Evolutionary conservation across 352 stramenopile genomes (phyloP), one percentile per base, ranked within the genome.

Genomic region (Nothophytophthora sp.): DNA sequence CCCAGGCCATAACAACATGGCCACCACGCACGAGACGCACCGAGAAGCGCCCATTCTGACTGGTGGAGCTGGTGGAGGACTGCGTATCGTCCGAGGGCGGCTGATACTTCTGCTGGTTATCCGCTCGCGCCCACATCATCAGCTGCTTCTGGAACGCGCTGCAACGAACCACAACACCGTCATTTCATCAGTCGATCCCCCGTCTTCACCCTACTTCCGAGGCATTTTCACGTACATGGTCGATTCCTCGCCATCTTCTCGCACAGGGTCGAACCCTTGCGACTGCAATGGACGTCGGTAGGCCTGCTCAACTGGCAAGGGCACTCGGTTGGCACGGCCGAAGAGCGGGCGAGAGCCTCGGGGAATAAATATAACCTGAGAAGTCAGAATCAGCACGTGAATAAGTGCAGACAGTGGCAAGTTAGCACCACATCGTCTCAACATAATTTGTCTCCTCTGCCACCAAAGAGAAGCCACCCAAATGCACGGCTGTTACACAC

Each of bases 321-420:
- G 48, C 33, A 65, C 58, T 29, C 60, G 60, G 60, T 76, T 76
- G 11, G 75, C 52, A 1, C 73, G 67, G 11, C 81, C 77, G 43
- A 90, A 86, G 12, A 93, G 67, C 23, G 82, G 82, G 2, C 76
- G 76, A 20, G 79, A 74, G 43, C 71, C 78, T 70, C 71, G 81
- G 23, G 82, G 82, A 60, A 91, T 78, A 80, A 93, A 93, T 63
- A 90, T 66, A 39, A 93, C 77, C 82, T 92, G 50, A 32, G 44
- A 44, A 33, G 52, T 52, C 55, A 57, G 48, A n/a, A n/a, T n/a
- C n/a, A n/a, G n/a, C n/a, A n/a, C n/a, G n/a, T 41, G 5, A 18
- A 47, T 50, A 43, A 51, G 50, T 45, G 29, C 45, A 66, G 41
- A 50, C 35, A 36, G 34, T 45, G 18, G 16, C 19, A 9, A 22